A percentile compares a stretch with the other conserved stretches of the same genome.
Evolutionary conservation across 2,329 filamentous ascomycete genomes (phyloP).

Genomic region (Ascochyta lentis): DNA sequence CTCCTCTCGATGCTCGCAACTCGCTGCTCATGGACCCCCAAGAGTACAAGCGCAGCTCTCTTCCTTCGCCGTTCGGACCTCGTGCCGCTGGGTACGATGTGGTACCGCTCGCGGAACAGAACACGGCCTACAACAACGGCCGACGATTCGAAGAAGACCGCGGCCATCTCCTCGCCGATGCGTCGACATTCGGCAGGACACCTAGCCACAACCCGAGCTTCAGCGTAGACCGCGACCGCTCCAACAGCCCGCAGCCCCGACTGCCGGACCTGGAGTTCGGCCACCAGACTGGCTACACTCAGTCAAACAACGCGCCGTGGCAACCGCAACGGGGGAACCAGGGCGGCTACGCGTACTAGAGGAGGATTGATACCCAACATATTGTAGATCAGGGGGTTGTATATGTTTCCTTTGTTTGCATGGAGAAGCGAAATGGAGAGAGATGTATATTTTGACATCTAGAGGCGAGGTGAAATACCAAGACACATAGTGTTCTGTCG

Average conservation of each 20-base stretch:
- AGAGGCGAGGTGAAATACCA: slow-evolving; percentile 13
- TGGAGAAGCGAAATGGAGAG: not conserved
- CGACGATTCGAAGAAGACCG: slow-evolving; percentile 36
- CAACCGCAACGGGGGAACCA: slow-evolving; percentile 33
- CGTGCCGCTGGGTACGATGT: slow-evolving; percentile 45
- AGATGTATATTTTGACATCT: slow-evolving; percentile 6
- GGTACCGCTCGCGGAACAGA: slow-evolving; percentile 46
- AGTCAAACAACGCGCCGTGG: slow-evolving; percentile 31
- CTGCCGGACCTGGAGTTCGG: slow-evolving; percentile 40
- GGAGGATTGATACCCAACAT: slow-evolving; percentile 18
- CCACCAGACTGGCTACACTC: slow-evolving; percentile 28
- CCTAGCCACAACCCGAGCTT: slow-evolving; percentile 32
- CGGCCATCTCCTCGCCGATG: slow-evolving; percentile 43
- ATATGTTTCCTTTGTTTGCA: slow-evolving; percentile 19
- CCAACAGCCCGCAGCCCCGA: slow-evolving; percentile 38
- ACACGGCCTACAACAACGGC: slow-evolving; percentile 36
- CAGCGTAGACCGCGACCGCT: slow-evolving; percentile 30
- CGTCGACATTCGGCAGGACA: slow-evolving; percentile 42
- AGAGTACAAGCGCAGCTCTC: slow-evolving; percentile 51
- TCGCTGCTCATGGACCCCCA: slow-evolving; percentile 76
- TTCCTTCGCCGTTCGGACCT: slow-evolving; percentile 39
- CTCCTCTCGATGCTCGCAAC: slow-evolving; percentile 85
- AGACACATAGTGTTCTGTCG: slow-evolving; percentile 18
- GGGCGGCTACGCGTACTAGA: slow-evolving; percentile 37
- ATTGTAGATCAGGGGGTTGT: slow-evolving; percentile 8